Conservation (phyloP, 371 early-diverging fungal species). For the Syncephalastrum racemosum region DNA sequence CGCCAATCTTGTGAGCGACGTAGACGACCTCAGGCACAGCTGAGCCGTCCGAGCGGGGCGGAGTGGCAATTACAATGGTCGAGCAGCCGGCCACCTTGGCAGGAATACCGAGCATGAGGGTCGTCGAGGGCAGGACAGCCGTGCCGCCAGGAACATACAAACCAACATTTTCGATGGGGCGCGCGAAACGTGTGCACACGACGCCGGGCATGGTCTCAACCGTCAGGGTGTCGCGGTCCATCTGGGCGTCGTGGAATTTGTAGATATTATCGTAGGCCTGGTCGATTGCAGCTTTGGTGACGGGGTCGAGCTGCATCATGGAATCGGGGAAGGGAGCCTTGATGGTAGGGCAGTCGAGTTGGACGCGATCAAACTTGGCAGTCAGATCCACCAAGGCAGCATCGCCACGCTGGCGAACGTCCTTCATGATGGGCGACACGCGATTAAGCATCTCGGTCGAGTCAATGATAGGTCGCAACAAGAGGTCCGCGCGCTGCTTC, state of each 20-base stretch:
- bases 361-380: slow-evolving; percentile 87
- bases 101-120: slow-evolving; percentile 96
- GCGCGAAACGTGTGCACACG: slow-evolving; percentile 84
- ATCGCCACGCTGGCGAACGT: slow-evolving; percentile 85
- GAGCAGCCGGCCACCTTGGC: slow-evolving; percentile 96
- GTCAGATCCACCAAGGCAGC: slow-evolving; percentile 83
- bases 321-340: slow-evolving; percentile 82
- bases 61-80: slow-evolving; percentile 95
- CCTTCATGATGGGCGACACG: slow-evolving; percentile 89
- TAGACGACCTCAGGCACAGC: slow-evolving; percentile 95
- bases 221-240: slow-evolving; percentile 64
- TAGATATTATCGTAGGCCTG: slow-evolving; percentile 90
- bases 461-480: slow-evolving; percentile 90
- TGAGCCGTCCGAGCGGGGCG: slow-evolving; percentile 90
- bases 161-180: slow-evolving; percentile 96
- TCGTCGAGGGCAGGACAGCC: slow-evolving; percentile 93
- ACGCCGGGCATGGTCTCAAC: slow-evolving; percentile 98
- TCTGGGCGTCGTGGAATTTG: slow-evolving; percentile 94
- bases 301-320: slow-evolving; percentile 65
- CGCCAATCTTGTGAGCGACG: slow-evolving; percentile 97
- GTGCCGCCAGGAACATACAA: slow-evolving; percentile 98
- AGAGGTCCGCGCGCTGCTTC: slow-evolving; percentile 59
- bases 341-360: slow-evolving; percentile 68
- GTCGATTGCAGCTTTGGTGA: slow-evolving; percentile 86
- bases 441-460: slow-evolving; percentile 81